Conservation (phyloP, 345 rosid species). For the Boechera stricta region DNA sequence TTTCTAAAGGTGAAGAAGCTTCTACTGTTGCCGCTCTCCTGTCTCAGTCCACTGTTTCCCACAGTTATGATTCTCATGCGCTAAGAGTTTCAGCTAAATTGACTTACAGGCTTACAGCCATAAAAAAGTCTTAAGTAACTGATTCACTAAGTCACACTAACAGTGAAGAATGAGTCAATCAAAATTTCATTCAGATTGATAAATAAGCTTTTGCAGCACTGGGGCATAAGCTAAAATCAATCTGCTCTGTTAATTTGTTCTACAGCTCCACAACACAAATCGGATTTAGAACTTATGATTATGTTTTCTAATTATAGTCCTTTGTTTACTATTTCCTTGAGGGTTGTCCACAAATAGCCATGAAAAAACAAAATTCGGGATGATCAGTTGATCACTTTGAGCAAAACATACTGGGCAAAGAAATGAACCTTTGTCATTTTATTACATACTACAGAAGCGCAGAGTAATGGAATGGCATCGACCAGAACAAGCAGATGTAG, state of each 20-base stretch:
- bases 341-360: background rate
- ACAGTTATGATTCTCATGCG: constrained; percentile 11
- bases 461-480: constrained; percentile 3
- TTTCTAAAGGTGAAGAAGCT: constrained; percentile 53
- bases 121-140: background rate
- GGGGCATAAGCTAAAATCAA: background rate
- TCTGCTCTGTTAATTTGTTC: background rate
- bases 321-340: background rate
- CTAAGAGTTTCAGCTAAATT: background rate
- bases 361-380: background rate
- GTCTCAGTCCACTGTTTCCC: constrained; percentile 23
- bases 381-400: background rate
- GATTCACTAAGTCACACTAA: constrained; percentile 22
- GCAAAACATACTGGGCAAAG: background rate
- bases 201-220: background rate
- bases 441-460: background rate
- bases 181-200: background rate
- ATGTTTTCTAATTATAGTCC: background rate
- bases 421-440: background rate
- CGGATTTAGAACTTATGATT: background rate
- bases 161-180: background rate
- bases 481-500: background rate
- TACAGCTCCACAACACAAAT: constrained; percentile 1
- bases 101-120: background rate
- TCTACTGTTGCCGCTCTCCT: constrained; percentile 33